A percentile compares a stretch with the other conserved stretches of the same genome.
These are phyloP conservation scores for Wallacemonas rigidus DNA, from an alignment of 208 protist species.

Conservation along the genomic window DNA sequence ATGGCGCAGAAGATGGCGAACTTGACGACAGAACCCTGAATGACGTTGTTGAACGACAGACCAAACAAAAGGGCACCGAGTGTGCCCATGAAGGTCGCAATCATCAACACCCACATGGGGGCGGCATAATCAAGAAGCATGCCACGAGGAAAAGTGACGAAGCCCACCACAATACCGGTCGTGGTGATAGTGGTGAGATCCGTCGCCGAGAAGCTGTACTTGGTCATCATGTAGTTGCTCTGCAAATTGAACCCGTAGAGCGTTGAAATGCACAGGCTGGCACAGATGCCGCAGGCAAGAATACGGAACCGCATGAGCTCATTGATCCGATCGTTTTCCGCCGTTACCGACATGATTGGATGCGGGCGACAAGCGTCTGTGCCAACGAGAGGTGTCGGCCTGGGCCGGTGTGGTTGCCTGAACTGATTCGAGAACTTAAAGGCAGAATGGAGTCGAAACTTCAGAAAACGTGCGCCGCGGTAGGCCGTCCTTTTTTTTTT, in stretches of 20 bases:
- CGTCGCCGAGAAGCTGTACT: constrained; percentile 27
- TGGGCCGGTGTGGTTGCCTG: no score
- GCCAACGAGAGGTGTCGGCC: background rate
- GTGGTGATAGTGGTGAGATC: constrained; percentile 39
- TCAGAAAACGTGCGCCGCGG: no score
- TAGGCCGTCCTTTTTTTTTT: no score
- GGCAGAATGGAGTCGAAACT: no score
- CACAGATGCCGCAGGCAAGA: constrained; percentile 24
- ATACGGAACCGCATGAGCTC: constrained; percentile 23
- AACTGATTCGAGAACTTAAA: no score
- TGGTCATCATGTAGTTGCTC: constrained; percentile 26
- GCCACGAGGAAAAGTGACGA: constrained; percentile 34
- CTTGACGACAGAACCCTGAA: constrained; percentile 28
- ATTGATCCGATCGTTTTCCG: constrained; percentile 19
- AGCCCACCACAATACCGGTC: constrained; percentile 32
- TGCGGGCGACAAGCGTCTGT: constrained; percentile 19
- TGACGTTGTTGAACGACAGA: constrained; percentile 51
- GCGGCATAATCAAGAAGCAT: constrained; percentile 37
- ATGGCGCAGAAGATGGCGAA: constrained; percentile 59
- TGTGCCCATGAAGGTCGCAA: constrained; percentile 9
- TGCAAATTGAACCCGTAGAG: constrained; percentile 33
- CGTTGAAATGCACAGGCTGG: constrained; percentile 17
- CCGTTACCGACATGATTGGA: constrained; percentile 21
- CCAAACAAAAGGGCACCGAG: constrained; percentile 41
- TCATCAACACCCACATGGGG: constrained; percentile 20